Evolutionary conservation across 2,329 filamentous ascomycete genomes (phyloP), one percentile per base, ranked within the genome.

Genomic region (Aureobasidium sp.): DNA sequence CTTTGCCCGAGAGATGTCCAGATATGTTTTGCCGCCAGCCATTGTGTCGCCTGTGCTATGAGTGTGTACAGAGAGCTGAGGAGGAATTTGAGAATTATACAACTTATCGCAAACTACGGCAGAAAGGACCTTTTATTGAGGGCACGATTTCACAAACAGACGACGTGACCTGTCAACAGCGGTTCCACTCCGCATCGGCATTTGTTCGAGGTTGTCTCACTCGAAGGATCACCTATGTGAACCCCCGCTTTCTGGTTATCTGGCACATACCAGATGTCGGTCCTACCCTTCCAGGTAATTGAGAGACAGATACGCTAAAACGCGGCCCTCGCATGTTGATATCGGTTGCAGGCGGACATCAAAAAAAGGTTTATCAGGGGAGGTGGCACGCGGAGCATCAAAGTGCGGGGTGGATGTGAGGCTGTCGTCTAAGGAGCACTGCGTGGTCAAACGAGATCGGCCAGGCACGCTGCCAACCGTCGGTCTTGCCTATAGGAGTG

Each of bases 1-100:
- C 39, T 59, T 59, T 19, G 16, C 48, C 5, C 44, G 42, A 22
- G 56, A 54, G 11, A 56, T 54, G 10, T 57, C 54, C 8, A 55
- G 6, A 25, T 50, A 50, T 34, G 34, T 55, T 19, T 55, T 49
- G 44, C 50, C 53, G 6, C 34, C 38, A 6, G 42, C 38, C 53
- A 55, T 55, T 2, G 12, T 41, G 6, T 38, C 11, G n/a, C n/a
- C n/a, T n/a, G n/a, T n/a, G n/a, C n/a, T n/a, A n/a, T n/a, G n/a
- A n/a, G n/a, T n/a, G n/a, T n/a, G n/a, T n/a, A n/a, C n/a, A n/a
- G n/a, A n/a, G n/a, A n/a, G n/a, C n/a, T n/a, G n/a, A n/a, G n/a
- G n/a, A n/a, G n/a, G n/a, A n/a, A n/a, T n/a, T n/a, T n/a, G n/a
- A n/a, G n/a, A n/a, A n/a, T n/a, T n/a, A n/a, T n/a, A n/a, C n/a